These are phyloP conservation scores for Smittium mucronatum DNA, from an alignment of 371 early-diverging fungal species.

Conservation along the genomic window DNA sequence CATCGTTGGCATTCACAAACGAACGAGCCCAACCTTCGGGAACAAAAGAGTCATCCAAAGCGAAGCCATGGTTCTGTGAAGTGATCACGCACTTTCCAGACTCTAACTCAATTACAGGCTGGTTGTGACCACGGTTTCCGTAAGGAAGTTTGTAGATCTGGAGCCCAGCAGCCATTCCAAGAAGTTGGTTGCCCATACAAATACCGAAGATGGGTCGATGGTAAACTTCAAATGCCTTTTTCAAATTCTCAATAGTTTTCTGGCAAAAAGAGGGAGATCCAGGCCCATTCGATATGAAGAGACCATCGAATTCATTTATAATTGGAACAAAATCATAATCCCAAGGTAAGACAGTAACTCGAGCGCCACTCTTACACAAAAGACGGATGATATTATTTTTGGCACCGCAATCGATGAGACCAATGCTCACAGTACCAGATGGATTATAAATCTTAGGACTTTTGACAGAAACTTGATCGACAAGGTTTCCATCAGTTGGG, in stretches of 20 bases:
- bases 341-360: conserved; percentile 78
- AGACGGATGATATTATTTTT: conserved; percentile 87
- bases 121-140: conserved; percentile 95
- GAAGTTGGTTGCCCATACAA: conserved; percentile 89
- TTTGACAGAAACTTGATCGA: conserved; percentile 59
- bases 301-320: conserved; percentile 59
- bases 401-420: conserved; percentile 78
- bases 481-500: conserved; percentile 67
- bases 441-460: conserved; percentile 55
- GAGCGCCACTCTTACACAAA: conserved; percentile 59
- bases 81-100: conserved; percentile 73
- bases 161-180: conserved; percentile 82
- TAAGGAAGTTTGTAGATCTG: conserved; percentile 77
- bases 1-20: conserved; percentile 89
- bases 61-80: conserved; percentile 93
- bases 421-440: conserved; percentile 56
- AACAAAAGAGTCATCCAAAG: conserved; percentile 54
- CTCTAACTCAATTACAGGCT: conserved; percentile 68
- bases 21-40: conserved; percentile 61
- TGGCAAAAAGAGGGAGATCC: conserved; percentile 64
- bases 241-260: conserved; percentile 54
- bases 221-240: conserved; percentile 40
- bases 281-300: conserved; percentile 90
- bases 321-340: conserved; percentile 54
- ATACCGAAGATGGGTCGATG: conserved; percentile 89